Evolutionary conservation across 345 rosid species (phyloP), one percentile per base, ranked within the genome.

Genomic region (Abelmoschus esculentus): DNA sequence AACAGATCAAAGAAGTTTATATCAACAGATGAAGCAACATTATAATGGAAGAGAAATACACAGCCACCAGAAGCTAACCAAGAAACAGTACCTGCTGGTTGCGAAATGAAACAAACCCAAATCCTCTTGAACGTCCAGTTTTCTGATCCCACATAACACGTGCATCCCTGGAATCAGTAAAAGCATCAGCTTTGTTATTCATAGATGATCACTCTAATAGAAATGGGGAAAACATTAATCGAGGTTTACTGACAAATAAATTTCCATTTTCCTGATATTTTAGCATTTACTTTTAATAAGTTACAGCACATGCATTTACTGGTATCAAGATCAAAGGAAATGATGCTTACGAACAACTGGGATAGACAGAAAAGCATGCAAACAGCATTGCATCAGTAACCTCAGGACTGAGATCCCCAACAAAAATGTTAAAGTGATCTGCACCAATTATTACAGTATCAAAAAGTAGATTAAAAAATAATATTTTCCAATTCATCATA

Each of bases 81-180:
- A 53, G 58, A 53, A 32, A 8, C 28, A 55, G 1, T 54, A 90
- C 99, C 93, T 95, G 97, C 70, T 95, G 99, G 76, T 71, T 89
- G 72, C 97, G 85, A 80, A 95, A 95, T 71, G 99, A 91, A 81
- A 95, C 99, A 78, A 95, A 95, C 26, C 99, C 97, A 76, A 95
- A 92, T 29, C 99, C 99, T 80, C 98, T 92, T 40, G 99, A 95
- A 61, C 98, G 97, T 47, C 98, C 98, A 61, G 99, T 95, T 85
- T 91, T 95, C 75, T 95, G 98, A 80, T 95, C 99, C 99, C 99
- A 92, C 97, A 95, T 95, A 49, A 95, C 99, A 78, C 93, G 83
- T 15, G 95, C 92, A 88, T 90, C 95, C 53, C 97, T 90, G 75
- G 53, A 72, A 78, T 71, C 55, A 62, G 44, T 6, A 22, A 74